Evolutionary conservation across 176 grass and related monocot species (phyloP).

Genomic region (Carex myosuroides): DNA sequence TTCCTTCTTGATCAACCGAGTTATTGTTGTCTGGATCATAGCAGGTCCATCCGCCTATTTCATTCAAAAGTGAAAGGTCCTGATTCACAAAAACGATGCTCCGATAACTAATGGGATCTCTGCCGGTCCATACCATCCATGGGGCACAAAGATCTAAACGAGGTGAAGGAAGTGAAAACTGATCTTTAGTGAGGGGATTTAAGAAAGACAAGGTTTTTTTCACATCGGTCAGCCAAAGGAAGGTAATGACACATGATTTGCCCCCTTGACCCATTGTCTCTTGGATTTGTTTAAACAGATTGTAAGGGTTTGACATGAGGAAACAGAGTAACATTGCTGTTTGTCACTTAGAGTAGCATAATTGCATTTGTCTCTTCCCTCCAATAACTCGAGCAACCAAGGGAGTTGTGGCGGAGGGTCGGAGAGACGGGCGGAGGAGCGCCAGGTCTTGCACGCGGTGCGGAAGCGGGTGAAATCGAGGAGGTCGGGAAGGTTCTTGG

Average conservation of each 20-base stretch:
- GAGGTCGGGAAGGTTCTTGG: background rate
- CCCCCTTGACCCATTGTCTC: too few relatives aligned
- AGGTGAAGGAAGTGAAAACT: background rate
- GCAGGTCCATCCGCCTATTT: background rate
- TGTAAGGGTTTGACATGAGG: too few relatives aligned
- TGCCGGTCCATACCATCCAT: background rate
- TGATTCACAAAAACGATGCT: background rate
- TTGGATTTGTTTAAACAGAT: too few relatives aligned
- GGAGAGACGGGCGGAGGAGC: background rate
- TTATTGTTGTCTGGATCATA: background rate
- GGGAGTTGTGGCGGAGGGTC: background rate
- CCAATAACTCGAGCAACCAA: background rate
- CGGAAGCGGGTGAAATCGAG: background rate
- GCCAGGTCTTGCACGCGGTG: background rate
- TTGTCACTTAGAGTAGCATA: too few relatives aligned
- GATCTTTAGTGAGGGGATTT: background rate
- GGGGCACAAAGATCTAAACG: background rate
- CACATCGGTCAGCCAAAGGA: background rate
- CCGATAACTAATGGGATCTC: background rate
- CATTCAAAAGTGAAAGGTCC: too few relatives aligned
- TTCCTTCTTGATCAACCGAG: background rate
- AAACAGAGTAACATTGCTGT: too few relatives aligned
- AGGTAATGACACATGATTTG: background rate
- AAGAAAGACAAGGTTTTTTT: background rate
- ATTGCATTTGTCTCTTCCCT: too few relatives aligned